Evolutionary conservation across 2,329 filamentous ascomycete genomes (phyloP).

Genomic region (Chaetomium strumarium): DNA sequence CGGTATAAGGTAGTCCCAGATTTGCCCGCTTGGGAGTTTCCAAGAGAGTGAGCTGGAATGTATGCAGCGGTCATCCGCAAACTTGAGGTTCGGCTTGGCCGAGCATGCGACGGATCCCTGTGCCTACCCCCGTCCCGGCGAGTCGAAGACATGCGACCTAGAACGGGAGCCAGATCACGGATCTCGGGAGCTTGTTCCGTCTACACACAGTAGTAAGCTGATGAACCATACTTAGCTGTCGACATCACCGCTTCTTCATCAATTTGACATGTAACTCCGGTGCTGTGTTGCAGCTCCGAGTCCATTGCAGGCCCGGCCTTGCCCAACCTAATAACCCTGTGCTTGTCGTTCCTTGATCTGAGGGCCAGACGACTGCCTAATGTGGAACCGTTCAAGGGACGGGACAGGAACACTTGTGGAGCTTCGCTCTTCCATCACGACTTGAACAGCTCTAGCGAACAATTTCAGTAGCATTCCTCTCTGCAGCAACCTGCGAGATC

Average conservation of each 20-base stretch:
- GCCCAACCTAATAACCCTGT: too few species aligned
- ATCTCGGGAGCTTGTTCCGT: background rate
- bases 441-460: background rate
- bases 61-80: too few species aligned
- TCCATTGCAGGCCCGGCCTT: too few species aligned
- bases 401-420: background rate
- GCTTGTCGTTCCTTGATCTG: background rate
- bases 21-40: too few species aligned
- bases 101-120: too few species aligned
- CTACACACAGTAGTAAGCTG: background rate
- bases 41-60: too few species aligned
- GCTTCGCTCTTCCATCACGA: background rate
- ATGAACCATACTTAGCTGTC: background rate
- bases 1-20: too few species aligned
- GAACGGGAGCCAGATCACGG: background rate
- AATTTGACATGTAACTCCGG: background rate
- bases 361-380: constrained; percentile 10
- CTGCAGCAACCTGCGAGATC: constrained; percentile 1
- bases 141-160: background rate
- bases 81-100: too few species aligned
- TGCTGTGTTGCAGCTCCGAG: too few species aligned
- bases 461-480: constrained; percentile 3
- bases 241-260: constrained; percentile 9
- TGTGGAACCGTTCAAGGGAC: background rate
- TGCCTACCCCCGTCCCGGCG: too few species aligned